A percentile compares a stretch with the other conserved stretches of the same genome.
These are phyloP conservation scores for Fusarium chaquense DNA, from an alignment of 2,329 filamentous ascomycete genomes.

Conservation along the genomic window DNA sequence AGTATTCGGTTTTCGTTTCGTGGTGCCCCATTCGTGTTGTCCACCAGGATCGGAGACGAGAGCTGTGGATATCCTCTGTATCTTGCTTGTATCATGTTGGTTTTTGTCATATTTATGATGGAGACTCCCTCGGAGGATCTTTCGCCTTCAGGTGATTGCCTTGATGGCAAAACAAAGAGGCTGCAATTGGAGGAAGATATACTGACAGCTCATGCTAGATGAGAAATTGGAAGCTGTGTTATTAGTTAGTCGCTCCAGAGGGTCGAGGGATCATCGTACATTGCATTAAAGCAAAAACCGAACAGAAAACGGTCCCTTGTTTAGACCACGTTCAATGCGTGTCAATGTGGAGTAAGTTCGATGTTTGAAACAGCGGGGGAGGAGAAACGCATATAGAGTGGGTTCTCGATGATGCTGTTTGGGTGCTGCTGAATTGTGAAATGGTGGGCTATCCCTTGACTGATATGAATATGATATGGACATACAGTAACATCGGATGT, in stretches of 20 bases:
- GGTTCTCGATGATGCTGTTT: conserved; percentile 14
- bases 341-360: conserved; percentile 20
- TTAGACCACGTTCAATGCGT: conserved; percentile 27
- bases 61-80: not conserved
- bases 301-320: conserved; percentile 14
- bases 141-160: conserved; percentile 4
- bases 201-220: not conserved
- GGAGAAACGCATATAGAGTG: conserved; percentile 12
- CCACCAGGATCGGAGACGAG: not conserved
- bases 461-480: conserved; percentile 4
- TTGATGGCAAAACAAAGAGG: not conserved
- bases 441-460: conserved; percentile 15
- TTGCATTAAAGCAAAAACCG: conserved; percentile 21
- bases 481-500: conserved; percentile 28
- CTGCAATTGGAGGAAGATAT: conserved; percentile 3
- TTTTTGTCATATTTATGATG: not conserved
- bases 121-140: conserved; percentile 16
- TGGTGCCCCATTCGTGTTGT: not conserved
- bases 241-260: not conserved
- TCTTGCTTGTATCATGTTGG: not conserved
- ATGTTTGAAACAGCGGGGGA: conserved; percentile 42
- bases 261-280: conserved; percentile 24
- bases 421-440: conserved; percentile 14
- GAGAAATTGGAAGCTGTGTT: conserved; percentile 6
- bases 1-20: not conserved